Evolutionary conservation across 352 stramenopile genomes (phyloP), one percentile per base, ranked within the genome.

Genomic region (Globisporangium megalacanthum): DNA sequence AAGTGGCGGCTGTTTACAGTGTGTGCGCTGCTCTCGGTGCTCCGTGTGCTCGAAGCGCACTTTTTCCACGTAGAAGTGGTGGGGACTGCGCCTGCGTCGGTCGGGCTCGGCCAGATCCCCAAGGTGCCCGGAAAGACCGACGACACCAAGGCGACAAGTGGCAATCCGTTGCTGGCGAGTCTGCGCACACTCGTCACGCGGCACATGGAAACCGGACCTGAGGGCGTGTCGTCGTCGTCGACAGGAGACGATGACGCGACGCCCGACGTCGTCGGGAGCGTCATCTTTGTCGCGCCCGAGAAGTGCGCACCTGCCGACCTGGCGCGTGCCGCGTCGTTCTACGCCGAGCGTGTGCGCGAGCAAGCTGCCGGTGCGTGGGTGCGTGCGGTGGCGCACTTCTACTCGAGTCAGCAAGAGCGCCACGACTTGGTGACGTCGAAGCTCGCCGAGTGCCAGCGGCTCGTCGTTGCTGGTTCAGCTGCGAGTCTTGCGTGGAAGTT

Each of bases 1-100:
- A 85, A 85, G 47, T 89, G 82, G 84, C 69, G 60, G 42, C 67
- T 94, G 22, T 89, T 92, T 33, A 64, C 64, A 2, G 75, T 73
- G 8, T 90, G 77, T 35, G 78, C 73, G 22, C 64, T 77, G 41
- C 68, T 92, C 45, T 83, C 79, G 10, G 44, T 93, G 11, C 74
- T 94, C 50, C 77, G 83, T 29, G 67, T 86, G 11, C 54, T 95
- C 17, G 83, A 95, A 65, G 77, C 79, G 2, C 77, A 95, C 47
- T 79, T 96, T 42, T 95, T 95, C 49, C 82, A 96, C 46, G 68
- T 96, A 14, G 84, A 94, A 58, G 75, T 93, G 14, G 75, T 82
- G 63, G 78, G 73, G 0, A 86, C 88, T 42, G 75, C 74, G 1
- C 88, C 88, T 49, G 84, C 83, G 25, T 95, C 84, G 2, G 88